phyloP scores from a whole-genome alignment of 768 basidiomycete genomes.

The Gautieria morchelliformis region DNA sequence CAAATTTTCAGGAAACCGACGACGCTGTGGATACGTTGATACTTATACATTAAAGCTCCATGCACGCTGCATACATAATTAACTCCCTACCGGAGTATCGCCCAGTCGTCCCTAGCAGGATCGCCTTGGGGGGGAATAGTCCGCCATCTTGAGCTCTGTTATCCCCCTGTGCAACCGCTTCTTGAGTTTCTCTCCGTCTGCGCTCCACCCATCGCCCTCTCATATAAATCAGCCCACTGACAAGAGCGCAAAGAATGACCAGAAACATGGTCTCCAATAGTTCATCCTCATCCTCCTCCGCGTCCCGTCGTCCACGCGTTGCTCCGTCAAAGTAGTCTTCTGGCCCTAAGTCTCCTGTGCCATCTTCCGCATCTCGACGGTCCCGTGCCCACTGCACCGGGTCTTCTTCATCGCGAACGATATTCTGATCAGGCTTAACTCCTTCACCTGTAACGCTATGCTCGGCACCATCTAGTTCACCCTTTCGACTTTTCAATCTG shows the following conservation, averaged over 20 bases:
- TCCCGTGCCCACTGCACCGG: conserved; percentile 78
- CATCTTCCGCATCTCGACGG: conserved; percentile 61
- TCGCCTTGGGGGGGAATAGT: conserved; percentile 56
- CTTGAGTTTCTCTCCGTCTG: conserved; percentile 51
- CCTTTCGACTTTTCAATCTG: conserved; percentile 5
- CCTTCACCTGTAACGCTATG: background rate
- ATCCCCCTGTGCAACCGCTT: conserved; percentile 23
- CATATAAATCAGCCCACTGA: conserved; percentile 69
- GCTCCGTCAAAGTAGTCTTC: conserved; percentile 78
- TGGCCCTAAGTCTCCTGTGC: conserved; percentile 65
- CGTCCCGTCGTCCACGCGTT: conserved; percentile 39
- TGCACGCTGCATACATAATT: too few relatives aligned
- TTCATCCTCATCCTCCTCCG: conserved; percentile 61
- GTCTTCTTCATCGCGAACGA: conserved; percentile 50
- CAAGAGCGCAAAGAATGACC: conserved; percentile 58
- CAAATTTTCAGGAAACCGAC: too few relatives aligned
- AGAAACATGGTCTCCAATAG: conserved; percentile 75
- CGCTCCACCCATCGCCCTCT: conserved; percentile 71
- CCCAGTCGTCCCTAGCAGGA: conserved; percentile 58
- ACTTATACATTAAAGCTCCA: too few relatives aligned
- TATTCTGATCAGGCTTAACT: conserved; percentile 4
- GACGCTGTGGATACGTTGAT: too few relatives aligned
- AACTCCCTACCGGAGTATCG: conserved; percentile 36
- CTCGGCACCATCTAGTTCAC: conserved; percentile 4
- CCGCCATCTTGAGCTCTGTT: conserved; percentile 28